phyloP scores from a whole-genome alignment of 129 eudicot genomes.

The Deinandra increscens region DNA sequence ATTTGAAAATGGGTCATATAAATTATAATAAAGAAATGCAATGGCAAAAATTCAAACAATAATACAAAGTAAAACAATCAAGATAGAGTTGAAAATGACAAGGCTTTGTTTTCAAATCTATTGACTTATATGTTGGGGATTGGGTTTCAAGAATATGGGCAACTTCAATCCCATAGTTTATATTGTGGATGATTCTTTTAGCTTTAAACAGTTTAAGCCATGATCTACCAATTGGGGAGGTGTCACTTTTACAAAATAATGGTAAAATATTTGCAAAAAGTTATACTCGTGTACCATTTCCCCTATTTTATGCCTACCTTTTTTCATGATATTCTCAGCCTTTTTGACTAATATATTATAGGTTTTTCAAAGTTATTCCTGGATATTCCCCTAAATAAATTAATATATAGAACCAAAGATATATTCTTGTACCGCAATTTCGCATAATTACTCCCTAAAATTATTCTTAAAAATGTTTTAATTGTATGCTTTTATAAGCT shows the following conservation, averaged over 20 bases:
- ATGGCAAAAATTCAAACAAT: conserved; percentile 33
- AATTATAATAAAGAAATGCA: conserved; percentile 2
- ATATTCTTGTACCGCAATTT: neutral
- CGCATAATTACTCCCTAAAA: neutral
- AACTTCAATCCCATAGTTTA: conserved; percentile 16
- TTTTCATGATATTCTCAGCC: conserved; percentile 1
- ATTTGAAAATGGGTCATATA: conserved; percentile 4
- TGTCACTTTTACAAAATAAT: too few species aligned
- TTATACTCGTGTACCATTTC: conserved; percentile 7
- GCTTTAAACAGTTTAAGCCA: conserved; percentile 25
- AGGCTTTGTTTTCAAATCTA: conserved; percentile 34
- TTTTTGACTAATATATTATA: neutral
- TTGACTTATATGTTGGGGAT: neutral
- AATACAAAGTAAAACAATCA: conserved; percentile 29
- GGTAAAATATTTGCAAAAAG: too few species aligned
- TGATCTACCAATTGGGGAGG: conserved; percentile 27
- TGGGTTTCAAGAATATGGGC: neutral
- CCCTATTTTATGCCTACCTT: conserved; percentile 17
- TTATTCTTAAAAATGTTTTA: neutral
- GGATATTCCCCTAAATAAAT: neutral
- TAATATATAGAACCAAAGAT: neutral
- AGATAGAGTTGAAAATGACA: conserved; percentile 37
- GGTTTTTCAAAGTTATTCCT: neutral
- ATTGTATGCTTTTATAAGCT: too few species aligned
- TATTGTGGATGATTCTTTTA: conserved; percentile 29